Evolutionary conservation across 2,329 filamentous ascomycete species (phyloP), one percentile per base, ranked within the genome.

Genomic region (Hortaea werneckii): DNA sequence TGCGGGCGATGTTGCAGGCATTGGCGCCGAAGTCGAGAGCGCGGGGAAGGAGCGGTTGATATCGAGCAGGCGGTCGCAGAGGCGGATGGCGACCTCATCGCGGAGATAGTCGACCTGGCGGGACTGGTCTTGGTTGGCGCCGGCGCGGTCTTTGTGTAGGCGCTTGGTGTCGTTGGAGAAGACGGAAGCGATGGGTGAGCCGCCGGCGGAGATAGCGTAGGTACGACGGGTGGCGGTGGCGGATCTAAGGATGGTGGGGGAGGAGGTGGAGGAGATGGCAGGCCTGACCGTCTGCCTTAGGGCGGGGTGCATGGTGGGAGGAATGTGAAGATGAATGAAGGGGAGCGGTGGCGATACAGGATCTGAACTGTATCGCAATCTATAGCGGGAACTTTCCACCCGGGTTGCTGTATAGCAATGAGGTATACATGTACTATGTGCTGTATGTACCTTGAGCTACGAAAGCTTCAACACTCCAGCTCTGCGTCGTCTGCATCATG

Each of bases 1-100:
- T 85, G 51, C 83, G 81, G 13, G 89, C 89, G 50, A 98, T 81
- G 66, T 95, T 94, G 75, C 90, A 95, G 50, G 90, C 87, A 65
- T 96, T 95, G 51, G 92, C 90, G 51, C 92, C 92, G 29, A 95
- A 80, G 65, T 98, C 92, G 50, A 98, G 83, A 26, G 88, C 87
- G 54, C 79, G 76, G 39, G 79, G 58, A 94, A 95, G 46, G 80
- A 75, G 29, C 92, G 85, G 58, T 94, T 95, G 71, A 98, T 94
- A 63, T 96, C 89, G 55, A 96, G 73, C 42, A 98, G 73, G 40
- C 92, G 78, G 58, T 96, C 90, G 58, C 85, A 87, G 27, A 98
- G 71, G 42, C 92, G 79, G 40, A 75, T 73, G 42, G 92, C 92
- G 4, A 95, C 84, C 65, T 96, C 90, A 62, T 96, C 88, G 63